Evolutionary conservation across 352 stramenopile species (phyloP).

Genomic region (Labyrinthula sp.): DNA sequence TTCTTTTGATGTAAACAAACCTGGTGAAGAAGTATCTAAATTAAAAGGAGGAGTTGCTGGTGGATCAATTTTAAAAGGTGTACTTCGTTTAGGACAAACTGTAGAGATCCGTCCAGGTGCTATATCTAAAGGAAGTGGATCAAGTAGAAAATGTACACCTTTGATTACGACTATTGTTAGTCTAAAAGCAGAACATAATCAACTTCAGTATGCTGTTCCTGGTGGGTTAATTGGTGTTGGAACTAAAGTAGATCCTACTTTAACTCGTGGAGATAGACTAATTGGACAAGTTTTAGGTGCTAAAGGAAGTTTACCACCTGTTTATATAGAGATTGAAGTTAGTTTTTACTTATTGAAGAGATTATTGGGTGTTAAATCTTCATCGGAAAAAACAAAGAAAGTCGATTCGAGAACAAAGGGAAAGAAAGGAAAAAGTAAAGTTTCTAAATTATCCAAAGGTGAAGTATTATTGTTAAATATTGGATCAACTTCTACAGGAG

Average conservation of each 20-base stretch:
- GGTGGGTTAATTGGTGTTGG: slow-evolving; percentile 97
- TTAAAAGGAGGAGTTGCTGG: slow-evolving; percentile 69
- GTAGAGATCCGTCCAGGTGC: slow-evolving; percentile 98
- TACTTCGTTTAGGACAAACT: slow-evolving; percentile 85
- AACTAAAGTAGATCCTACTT: slow-evolving; percentile 93
- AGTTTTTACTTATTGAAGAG: slow-evolving; percentile 97
- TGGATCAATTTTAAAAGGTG: slow-evolving; percentile 80
- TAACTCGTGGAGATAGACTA: slow-evolving; percentile 94
- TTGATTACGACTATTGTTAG: slow-evolving; percentile 81
- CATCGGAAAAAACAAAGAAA: too few relatives aligned
- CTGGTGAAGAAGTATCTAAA: slow-evolving; percentile 88
- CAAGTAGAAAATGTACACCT: slow-evolving; percentile 62
- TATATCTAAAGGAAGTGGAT: slow-evolving; percentile 88
- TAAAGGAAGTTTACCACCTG: slow-evolving; percentile 83
- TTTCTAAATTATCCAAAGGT: slow-evolving; percentile 91
- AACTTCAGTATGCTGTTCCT: slow-evolving; percentile 93
- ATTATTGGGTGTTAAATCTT: slow-evolving; percentile 94
- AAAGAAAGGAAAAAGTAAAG: slow-evolving; percentile 94
- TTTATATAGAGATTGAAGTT: slow-evolving; percentile 96
- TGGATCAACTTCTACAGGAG: slow-evolving; percentile 91
- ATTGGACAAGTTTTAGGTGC: slow-evolving; percentile 73
- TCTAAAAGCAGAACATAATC: slow-evolving; percentile 96
- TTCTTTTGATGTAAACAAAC: slow-evolving; percentile 99
- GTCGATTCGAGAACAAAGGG: too few relatives aligned
- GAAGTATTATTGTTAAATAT: slow-evolving; percentile 99